Conservation (phyloP, 2,329 filamentous ascomycete genomes). For the Diaporthe ampelina region DNA sequence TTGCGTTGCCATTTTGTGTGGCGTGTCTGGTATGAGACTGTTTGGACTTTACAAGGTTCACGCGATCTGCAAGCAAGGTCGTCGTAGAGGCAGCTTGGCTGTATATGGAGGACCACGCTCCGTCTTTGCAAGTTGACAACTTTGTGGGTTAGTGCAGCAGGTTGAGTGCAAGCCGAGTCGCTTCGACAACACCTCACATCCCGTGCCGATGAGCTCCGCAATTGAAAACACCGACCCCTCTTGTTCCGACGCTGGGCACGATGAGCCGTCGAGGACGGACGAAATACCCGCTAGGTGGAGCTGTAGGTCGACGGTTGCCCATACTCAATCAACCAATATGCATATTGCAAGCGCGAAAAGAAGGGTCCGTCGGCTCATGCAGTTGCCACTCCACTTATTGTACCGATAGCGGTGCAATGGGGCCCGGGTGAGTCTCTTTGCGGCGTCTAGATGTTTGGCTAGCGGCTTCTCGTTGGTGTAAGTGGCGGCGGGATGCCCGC, state of each 20-base stretch:
- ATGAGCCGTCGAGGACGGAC: conserved; percentile 6
- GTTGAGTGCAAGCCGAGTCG: conserved; percentile 1
- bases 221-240: conserved; percentile 16
- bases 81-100: background rate
- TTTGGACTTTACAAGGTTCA: background rate
- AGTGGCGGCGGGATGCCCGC: conserved; percentile 19
- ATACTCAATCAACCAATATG: background rate
- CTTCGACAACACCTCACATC: background rate
- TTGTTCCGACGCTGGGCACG: conserved; percentile 7
- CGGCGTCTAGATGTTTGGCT: conserved; percentile 9
- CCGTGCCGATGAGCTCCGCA: conserved; percentile 25
- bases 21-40: background rate
- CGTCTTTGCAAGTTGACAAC: background rate
- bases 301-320: background rate
- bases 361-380: background rate
- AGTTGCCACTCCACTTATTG: background rate
- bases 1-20: background rate
- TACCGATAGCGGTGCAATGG: conserved; percentile 26
- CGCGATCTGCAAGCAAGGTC: background rate
- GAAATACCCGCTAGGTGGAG: conserved; percentile 11
- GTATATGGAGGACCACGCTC: background rate
- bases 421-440: background rate
- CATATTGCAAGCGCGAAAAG: background rate
- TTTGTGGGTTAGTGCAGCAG: background rate
- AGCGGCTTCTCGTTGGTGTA: conserved; percentile 17